Evolutionary conservation across 208 protist genomes (phyloP), one percentile per base, ranked within the genome.

Genomic region (Crithidia brevicula): DNA sequence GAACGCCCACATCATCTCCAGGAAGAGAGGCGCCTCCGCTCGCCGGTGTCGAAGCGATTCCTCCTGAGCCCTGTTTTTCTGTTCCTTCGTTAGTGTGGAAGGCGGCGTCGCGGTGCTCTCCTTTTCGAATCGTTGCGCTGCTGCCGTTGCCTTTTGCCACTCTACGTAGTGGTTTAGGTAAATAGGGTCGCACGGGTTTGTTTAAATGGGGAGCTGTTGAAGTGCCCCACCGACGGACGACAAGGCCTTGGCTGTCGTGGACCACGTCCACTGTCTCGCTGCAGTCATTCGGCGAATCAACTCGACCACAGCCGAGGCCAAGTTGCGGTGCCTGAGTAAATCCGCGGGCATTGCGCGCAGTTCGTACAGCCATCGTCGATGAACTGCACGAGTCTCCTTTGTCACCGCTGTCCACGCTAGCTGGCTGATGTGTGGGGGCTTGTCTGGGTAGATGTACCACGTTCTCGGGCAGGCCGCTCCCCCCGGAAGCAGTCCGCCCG

Each of bases 1-100:
- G 20, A 51, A 51, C 13, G 46, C 46, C 46, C 46, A 51, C 46
- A 51, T 51, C 46, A 51, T 51, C 23, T 51, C 46, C 0, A 51
- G 46, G 18, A 27, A 51, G 10, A 51, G 18, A 27, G 46, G 8
- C 7, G 46, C 46, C 46, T 51, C 0, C 18, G 11, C 13, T 8
- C 20, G 11, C 8, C 46, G 46, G 46, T 27, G 18, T 11, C 0
- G 7, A 18, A 51, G 46, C 9, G 46, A 27, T 8, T 51, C 10
- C 9, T 18, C 13, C 46, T 51, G 46, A 8, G 46, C 2, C 18
- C 11, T 9, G 23, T 51, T 18, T 1, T 51, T 51, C 46, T 51
- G 10, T 6, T 20, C 18, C 46, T 51, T 20, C 46, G 46, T 18
- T 22, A 51, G 7, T 11, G 46, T 6, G 7, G 46, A 7, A 18